Evolutionary conservation across 768 basidiomycete genomes (phyloP), one percentile per base, ranked within the genome.

Genomic region (Sporobolomyces phaffii): DNA sequence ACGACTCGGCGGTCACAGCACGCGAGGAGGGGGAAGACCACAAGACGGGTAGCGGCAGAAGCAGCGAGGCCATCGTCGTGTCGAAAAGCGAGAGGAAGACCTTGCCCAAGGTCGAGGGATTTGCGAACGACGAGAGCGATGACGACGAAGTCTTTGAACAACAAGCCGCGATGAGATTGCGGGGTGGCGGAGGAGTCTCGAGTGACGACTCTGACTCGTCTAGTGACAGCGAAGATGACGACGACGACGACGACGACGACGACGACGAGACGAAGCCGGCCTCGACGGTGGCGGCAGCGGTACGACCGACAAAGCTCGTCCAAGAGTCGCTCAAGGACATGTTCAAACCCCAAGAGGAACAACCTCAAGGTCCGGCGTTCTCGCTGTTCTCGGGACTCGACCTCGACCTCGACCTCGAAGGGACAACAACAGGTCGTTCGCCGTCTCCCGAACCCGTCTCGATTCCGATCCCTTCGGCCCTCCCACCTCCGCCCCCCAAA

Each of bases 291-390:
- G n/a, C n/a, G n/a, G n/a, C n/a, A n/a, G n/a, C n/a, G n/a, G n/a
- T n/a, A n/a, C n/a, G n/a, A n/a, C n/a, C n/a, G n/a, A n/a, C n/a
- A n/a, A 38, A 36, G n/a, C 36, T 41, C 3, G 29, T 24, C 20
- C 60, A 64, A 33, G 54, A 44, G 1, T 45, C 52, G 5, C 44
- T 71, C 20, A 62, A 67, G 47, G 63, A 64, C 29, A 62, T 61
- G 50, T 64, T 72, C 59, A 68, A 61, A 45, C 54, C 70, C 5
- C 65, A 64, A n/a, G 66, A 68, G 36, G 62, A 65, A 48, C 51
- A 65, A n/a, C 14, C 59, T 9, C 52, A 52, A 65, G 36, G 22
- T 60, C 53, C 11, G n/a, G n/a, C n/a, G n/a, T 72, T 72, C 50
- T 68, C 70, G 36, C 59, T 72, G 41, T 26, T 72, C 44, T 31